Percentiles rank a stretch among this genome's conserved stretches.
Conservation (phyloP, 768 basidiomycete genomes). For the Tricholoma sp. region DNA sequence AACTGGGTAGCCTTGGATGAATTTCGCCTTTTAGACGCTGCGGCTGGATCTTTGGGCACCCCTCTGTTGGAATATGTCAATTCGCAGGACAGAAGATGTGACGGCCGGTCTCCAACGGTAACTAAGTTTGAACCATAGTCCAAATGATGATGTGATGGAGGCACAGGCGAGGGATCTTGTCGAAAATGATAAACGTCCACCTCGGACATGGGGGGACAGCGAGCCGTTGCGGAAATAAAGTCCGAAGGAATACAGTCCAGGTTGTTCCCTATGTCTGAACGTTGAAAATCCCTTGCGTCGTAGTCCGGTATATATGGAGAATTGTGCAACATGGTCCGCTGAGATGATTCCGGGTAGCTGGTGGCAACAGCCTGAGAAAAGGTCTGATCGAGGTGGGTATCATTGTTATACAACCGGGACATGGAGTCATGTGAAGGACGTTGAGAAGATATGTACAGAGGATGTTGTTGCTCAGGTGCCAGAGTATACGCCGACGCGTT, state of each 20-base stretch:
- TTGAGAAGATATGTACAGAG: not conserved
- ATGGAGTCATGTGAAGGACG: not conserved
- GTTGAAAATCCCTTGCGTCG: not conserved
- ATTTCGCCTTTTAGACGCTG: not conserved
- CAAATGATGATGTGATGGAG: not conserved
- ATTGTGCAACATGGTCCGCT: constrained; percentile 12
- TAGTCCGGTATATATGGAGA: not conserved
- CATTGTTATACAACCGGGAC: not conserved
- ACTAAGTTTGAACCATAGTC: not conserved
- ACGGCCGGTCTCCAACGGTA: not conserved
- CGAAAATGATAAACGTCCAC: not conserved
- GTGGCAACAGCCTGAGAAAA: not conserved
- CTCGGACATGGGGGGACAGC: not conserved
- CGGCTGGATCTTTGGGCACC: not conserved
- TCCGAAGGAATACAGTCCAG: not conserved
- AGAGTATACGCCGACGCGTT: not conserved
- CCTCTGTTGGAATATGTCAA: not conserved
- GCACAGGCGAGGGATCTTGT: not conserved
- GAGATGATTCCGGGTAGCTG: constrained; percentile 19
- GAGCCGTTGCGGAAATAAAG: not conserved
- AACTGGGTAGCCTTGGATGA: not conserved
- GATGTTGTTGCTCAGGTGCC: not conserved
- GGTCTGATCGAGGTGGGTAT: not conserved
- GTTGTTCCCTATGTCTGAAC: not conserved
- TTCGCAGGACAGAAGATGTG: not conserved